These are phyloP conservation scores for Suillus plorans DNA, from an alignment of 768 basidiomycete species.

Conservation along the genomic window DNA sequence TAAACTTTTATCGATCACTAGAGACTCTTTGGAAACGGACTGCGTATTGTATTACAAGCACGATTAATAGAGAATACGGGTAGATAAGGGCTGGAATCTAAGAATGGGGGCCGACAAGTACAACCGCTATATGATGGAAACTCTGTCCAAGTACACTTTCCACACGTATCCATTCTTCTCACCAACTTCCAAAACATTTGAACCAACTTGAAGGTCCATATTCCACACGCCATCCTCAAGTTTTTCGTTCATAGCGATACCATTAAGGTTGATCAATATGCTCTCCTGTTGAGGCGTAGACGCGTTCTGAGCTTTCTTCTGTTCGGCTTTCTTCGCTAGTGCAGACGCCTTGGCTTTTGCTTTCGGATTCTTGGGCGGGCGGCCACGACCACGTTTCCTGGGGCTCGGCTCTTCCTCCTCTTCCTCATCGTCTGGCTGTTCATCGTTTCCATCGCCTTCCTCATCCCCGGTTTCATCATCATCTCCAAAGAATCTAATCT, in stretches of 20 bases:
- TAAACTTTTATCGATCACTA: neutral
- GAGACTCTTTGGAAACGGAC: neutral
- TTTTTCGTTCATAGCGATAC: slow-evolving; percentile 45
- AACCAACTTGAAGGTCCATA: slow-evolving; percentile 56
- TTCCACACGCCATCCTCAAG: slow-evolving; percentile 59
- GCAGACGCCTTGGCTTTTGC: slow-evolving; percentile 31
- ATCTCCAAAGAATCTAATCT: slow-evolving; percentile 53
- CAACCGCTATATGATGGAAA: slow-evolving; percentile 22
- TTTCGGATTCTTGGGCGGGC: slow-evolving; percentile 33
- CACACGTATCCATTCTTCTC: slow-evolving; percentile 68
- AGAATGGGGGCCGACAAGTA: neutral
- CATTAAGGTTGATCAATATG: slow-evolving; percentile 66
- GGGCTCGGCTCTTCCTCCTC: slow-evolving; percentile 34
- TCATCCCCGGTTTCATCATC: slow-evolving; percentile 61
- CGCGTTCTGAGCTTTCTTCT: slow-evolving; percentile 49
- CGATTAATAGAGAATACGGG: slow-evolving; percentile 1
- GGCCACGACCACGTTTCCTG: slow-evolving; percentile 44
- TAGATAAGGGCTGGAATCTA: neutral
- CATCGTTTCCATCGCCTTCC: slow-evolving; percentile 46
- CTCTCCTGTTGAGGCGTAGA: slow-evolving; percentile 39
- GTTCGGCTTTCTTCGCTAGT: slow-evolving; percentile 35
- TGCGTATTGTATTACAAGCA: slow-evolving; percentile 2
- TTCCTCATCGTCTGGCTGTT: slow-evolving; percentile 46
- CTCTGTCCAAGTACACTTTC: slow-evolving; percentile 66
- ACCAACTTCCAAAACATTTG: slow-evolving; percentile 69